Evolutionary conservation across 2,329 filamentous ascomycete genomes (phyloP).

Genomic region (Corinectria fuckeliana): DNA sequence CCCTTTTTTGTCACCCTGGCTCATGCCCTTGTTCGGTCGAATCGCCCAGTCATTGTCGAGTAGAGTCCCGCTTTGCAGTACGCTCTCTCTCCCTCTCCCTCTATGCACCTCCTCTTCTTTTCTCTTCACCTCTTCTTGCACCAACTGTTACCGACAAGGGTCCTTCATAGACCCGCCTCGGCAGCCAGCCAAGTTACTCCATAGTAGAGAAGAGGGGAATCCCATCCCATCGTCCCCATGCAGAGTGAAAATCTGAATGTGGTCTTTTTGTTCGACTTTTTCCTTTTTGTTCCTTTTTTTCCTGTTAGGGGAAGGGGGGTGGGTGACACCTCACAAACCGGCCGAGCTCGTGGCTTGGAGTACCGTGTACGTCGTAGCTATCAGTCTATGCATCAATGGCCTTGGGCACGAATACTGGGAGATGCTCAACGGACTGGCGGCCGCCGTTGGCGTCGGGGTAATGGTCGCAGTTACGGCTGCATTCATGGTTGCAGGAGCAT

Average conservation of each 20-base stretch:
- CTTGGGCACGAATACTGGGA: no score
- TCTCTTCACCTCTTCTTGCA: neutral
- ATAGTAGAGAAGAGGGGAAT: neutral
- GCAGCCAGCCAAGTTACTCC: no score
- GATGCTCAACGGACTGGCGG: constrained; percentile 20
- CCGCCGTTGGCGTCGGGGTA: constrained; percentile 24
- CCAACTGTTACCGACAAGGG: neutral
- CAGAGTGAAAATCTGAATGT: constrained; percentile 16
- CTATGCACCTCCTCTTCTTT: neutral
- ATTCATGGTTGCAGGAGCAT: constrained; percentile 7
- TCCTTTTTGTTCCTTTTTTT: neutral
- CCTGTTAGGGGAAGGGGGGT: neutral
- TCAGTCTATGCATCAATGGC: no score
- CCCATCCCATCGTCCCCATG: neutral
- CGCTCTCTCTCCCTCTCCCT: neutral
- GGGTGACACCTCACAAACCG: neutral
- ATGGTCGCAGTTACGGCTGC: constrained; percentile 18
- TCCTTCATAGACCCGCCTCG: constrained; percentile 5
- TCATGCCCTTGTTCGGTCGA: neutral
- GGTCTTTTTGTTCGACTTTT: neutral
- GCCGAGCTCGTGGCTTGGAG: constrained; percentile 17
- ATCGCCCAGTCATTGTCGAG: neutral
- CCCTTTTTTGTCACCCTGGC: neutral
- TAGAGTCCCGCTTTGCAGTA: neutral
- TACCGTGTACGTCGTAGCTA: no score